phyloP scores from a whole-genome alignment of 2,329 filamentous ascomycete genomes.

The Colletotrichum liaoningense region DNA sequence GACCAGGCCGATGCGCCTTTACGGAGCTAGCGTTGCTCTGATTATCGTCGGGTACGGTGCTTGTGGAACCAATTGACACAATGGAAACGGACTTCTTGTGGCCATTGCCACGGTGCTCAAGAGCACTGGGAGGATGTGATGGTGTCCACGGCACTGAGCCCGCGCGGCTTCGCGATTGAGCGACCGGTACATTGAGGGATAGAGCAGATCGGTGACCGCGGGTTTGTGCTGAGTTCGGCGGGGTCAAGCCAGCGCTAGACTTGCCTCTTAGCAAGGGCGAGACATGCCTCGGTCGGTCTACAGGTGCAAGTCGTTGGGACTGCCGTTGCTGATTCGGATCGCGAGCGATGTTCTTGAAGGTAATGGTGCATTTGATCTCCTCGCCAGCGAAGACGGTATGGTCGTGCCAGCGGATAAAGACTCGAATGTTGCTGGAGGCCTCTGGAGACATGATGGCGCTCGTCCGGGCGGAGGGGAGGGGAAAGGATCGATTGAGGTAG shows the following conservation, averaged over 20 bases:
- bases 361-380: slow-evolving; percentile 94
- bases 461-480: slow-evolving; percentile 29
- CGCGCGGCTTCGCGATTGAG: slow-evolving; percentile 56
- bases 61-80: slow-evolving; percentile 76
- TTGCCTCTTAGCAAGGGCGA: slow-evolving; percentile 59
- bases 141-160: slow-evolving; percentile 60
- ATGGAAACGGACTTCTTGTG: slow-evolving; percentile 86
- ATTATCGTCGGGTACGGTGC: slow-evolving; percentile 57
- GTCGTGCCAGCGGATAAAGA: slow-evolving; percentile 95
- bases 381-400: slow-evolving; percentile 97
- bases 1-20: slow-evolving; percentile 62
- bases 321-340: slow-evolving; percentile 48
- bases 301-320: slow-evolving; percentile 37
- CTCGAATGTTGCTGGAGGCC: slow-evolving; percentile 79
- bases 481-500: neutral
- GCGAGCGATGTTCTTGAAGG: slow-evolving; percentile 86
- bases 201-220: slow-evolving; percentile 75
- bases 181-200: slow-evolving; percentile 68
- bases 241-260: slow-evolving; percentile 56
- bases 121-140: slow-evolving; percentile 42
- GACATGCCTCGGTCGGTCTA: slow-evolving; percentile 40
- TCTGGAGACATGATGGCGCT: slow-evolving; percentile 60
- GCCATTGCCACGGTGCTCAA: slow-evolving; percentile 58
- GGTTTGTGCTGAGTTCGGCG: slow-evolving; percentile 52
- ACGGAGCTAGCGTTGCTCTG: slow-evolving; percentile 54